Evolutionary conservation across 139 green algal species (phyloP), one percentile per base, ranked within the genome.

Genomic region (Mesostigma viride): DNA sequence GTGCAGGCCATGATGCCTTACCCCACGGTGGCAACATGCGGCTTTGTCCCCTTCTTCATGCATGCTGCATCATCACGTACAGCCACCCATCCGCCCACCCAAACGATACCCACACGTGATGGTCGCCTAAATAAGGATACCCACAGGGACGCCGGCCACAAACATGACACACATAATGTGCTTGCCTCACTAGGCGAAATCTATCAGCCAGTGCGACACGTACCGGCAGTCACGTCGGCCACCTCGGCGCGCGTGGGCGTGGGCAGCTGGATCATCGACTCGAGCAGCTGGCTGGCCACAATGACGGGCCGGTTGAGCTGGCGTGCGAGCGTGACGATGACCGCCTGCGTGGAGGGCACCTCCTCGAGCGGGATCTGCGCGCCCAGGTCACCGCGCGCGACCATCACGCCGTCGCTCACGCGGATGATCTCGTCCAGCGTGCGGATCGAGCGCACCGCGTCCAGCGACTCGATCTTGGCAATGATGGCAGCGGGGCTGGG

Each of bases 281-380:
- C 80, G 8, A 85, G 69, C 73, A 85, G 79, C 68, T 85, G 80
- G 11, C 73, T 83, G 4, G 80, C 80, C 20, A 79, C 77, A 8
- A 85, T 74, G 45, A 85, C 79, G n/a, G 70, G 64, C 53, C 24
- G 79, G 31, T 78, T 67, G 67, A 81, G 72, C 67, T 86, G 74
- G 2, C 84, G 74, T 72, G 81, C 90, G 2, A 80, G 68, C 61
- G 80, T 67, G 40, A 95, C 88, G 1, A 91, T 67, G 68, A 87
- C 79, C 73, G 91, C 85, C 75, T 95, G 88, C 20, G 90, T 74
- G 22, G 71, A 71, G 0, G 88, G 88, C 22, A 95, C 88, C 57
- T 96, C 95, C 65, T 98, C 91, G 0, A 95, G 94, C 34, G 91
- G 90, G 75, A 98, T 97, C 78, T 98, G 92, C 90, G 97, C 97